Evolutionary conservation across 805 yeast genomes (phyloP).

Genomic region (Candida verbasci): DNA sequence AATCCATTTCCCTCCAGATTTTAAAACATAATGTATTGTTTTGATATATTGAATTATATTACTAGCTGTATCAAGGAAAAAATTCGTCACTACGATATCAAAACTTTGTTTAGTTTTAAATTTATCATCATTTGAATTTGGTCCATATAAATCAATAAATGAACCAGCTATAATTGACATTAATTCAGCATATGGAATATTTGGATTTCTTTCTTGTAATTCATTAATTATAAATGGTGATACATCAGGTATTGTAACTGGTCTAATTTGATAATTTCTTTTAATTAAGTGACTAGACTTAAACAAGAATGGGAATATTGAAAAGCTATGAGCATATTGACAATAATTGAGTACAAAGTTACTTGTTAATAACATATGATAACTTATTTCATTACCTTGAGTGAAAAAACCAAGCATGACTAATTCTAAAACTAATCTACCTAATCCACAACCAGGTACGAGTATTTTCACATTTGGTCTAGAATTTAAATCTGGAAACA

Average conservation of each 20-base stretch:
- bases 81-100: constrained; percentile 50
- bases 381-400: constrained; percentile 67
- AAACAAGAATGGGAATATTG: constrained; percentile 54
- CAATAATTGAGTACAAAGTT: constrained; percentile 50
- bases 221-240: constrained; percentile 35
- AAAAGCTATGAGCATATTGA: constrained; percentile 31
- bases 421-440: constrained; percentile 53
- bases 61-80: constrained; percentile 61
- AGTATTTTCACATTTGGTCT: constrained; percentile 42
- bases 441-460: constrained; percentile 65
- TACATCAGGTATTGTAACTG: constrained; percentile 51
- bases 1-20: constrained; percentile 50
- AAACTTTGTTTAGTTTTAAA: constrained; percentile 31
- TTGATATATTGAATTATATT: constrained; percentile 55
- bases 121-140: constrained; percentile 40
- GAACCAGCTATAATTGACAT: constrained; percentile 76
- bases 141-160: constrained; percentile 62
- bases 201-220: constrained; percentile 29
- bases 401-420: constrained; percentile 52
- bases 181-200: constrained; percentile 41
- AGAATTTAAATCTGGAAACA: constrained; percentile 31
- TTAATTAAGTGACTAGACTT: constrained; percentile 42
- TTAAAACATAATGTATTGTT: constrained; percentile 43
- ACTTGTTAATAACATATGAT: constrained; percentile 59
- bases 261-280: constrained; percentile 46